Conservation (phyloP, 2,329 filamentous ascomycete genomes). For the Tolypocladium inflatum region DNA sequence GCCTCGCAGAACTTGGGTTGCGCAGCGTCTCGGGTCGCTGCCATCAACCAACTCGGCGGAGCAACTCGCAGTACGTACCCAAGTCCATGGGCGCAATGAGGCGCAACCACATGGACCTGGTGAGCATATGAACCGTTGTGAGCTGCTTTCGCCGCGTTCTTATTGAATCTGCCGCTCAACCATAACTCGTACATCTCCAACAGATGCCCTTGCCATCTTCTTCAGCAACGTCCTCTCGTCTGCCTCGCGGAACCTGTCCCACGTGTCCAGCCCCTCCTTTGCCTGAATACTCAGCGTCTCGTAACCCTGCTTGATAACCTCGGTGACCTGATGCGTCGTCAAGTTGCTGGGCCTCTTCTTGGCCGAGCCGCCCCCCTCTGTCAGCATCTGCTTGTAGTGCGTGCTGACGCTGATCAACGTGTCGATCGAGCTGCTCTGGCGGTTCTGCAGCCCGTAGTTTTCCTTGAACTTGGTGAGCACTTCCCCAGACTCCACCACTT, state of each 20-base stretch:
- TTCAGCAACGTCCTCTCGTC: constrained; percentile 80
- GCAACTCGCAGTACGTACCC: background rate
- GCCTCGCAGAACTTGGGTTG: background rate
- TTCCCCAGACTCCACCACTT: constrained; percentile 86
- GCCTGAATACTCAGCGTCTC: constrained; percentile 89
- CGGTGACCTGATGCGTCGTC: constrained; percentile 74
- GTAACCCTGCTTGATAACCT: constrained; percentile 93
- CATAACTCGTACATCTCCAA: constrained; percentile 48
- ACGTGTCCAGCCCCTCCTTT: constrained; percentile 75
- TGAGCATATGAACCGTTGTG: background rate
- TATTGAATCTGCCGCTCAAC: constrained; percentile 26
- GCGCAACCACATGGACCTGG: too few species aligned
- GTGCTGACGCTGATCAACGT: constrained; percentile 73
- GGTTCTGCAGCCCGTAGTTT: constrained; percentile 53
- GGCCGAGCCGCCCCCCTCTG: constrained; percentile 34
- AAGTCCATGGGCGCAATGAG: background rate
- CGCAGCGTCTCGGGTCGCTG: background rate
- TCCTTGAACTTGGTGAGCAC: constrained; percentile 73
- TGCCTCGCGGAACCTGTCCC: constrained; percentile 79
- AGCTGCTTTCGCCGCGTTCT: background rate
- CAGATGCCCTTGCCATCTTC: constrained; percentile 71
- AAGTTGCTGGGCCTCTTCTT: constrained; percentile 53
- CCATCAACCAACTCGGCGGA: too few species aligned
- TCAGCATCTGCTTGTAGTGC: constrained; percentile 80
- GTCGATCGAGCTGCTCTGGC: constrained; percentile 63